phyloP scores from a whole-genome alignment of 441 rosid genomes.

The Syzygium malaccense region DNA sequence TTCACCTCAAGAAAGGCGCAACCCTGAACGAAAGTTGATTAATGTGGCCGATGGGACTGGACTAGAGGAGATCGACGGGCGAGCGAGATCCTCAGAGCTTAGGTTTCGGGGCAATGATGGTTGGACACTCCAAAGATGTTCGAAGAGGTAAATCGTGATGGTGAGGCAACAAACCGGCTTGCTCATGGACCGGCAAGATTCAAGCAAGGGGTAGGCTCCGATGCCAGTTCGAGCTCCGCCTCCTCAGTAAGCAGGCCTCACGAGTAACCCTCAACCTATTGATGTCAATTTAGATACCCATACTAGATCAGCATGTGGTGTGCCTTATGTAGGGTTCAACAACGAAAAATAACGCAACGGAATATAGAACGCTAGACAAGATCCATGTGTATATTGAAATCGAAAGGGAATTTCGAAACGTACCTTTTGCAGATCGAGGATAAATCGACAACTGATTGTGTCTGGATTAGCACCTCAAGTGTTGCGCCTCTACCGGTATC shows the following conservation, averaged over 20 bases:
- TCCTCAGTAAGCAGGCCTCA: background rate
- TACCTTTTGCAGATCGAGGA: too few species aligned
- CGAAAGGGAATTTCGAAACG: too few species aligned
- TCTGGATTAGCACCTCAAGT: too few species aligned
- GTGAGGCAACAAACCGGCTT: background rate
- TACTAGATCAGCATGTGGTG: background rate
- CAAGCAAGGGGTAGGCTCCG: background rate
- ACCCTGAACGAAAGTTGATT: background rate
- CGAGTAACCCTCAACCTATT: background rate
- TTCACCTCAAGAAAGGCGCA: background rate
- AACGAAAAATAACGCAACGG: too few species aligned
- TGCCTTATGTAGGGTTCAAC: too few species aligned
- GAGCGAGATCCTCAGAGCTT: background rate
- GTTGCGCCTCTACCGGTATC: too few species aligned
- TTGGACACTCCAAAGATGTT: background rate
- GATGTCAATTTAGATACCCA: background rate
- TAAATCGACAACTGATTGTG: too few species aligned
- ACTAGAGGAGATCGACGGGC: background rate
- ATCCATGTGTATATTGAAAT: too few species aligned
- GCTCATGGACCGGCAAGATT: background rate
- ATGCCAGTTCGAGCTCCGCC: background rate
- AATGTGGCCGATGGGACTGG: background rate
- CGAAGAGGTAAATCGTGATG: background rate
- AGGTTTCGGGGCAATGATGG: background rate
- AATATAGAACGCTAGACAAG: too few species aligned